Percentiles rank a stretch among this genome's conserved stretches.
Evolutionary conservation across 2,329 filamentous ascomycete genomes (phyloP).

Genomic region (Verticillium tricorpus): DNA sequence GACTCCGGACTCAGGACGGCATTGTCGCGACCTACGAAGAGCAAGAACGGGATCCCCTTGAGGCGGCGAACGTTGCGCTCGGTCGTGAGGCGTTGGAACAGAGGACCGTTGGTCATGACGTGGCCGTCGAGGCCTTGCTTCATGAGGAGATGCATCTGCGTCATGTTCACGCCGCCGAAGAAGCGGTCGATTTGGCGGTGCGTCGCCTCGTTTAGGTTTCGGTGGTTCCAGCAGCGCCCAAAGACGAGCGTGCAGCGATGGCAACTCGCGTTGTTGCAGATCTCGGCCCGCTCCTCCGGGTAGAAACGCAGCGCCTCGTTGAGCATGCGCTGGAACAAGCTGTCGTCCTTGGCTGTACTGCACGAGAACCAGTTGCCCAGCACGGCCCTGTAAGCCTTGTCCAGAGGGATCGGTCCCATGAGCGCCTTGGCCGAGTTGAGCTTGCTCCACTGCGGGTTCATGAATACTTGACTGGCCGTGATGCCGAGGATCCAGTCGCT

Average conservation of each 20-base stretch:
- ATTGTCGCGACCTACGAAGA: conserved; percentile 54
- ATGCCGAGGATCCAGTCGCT: conserved; percentile 53
- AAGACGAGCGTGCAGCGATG: conserved; percentile 57
- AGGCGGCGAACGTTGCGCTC: conserved; percentile 45
- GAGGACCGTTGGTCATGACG: conserved; percentile 47
- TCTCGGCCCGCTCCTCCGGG: conserved; percentile 48
- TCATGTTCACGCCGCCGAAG: conserved; percentile 60
- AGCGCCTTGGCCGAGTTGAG: conserved; percentile 53
- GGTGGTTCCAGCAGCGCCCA: conserved; percentile 60
- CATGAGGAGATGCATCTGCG: conserved; percentile 51
- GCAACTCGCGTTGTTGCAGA: conserved; percentile 58
- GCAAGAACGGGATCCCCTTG: conserved; percentile 47
- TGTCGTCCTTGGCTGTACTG: conserved; percentile 39
- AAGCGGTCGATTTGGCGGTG: conserved; percentile 58
- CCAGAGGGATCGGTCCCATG: conserved; percentile 41
- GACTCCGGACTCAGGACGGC: conserved; percentile 49
- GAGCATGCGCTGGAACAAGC: conserved; percentile 42
- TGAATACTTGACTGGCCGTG: conserved; percentile 57
- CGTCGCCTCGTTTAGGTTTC: conserved; percentile 61
- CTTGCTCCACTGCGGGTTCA: conserved; percentile 55
- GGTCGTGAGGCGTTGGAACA: conserved; percentile 42
- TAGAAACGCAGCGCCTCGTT: conserved; percentile 56
- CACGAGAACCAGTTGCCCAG: conserved; percentile 54
- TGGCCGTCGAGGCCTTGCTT: conserved; percentile 45
- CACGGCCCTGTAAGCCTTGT: conserved; percentile 41